Conservation (phyloP, 1,139 yeast genomes). For the Barnettozyma hawaiiensis region DNA sequence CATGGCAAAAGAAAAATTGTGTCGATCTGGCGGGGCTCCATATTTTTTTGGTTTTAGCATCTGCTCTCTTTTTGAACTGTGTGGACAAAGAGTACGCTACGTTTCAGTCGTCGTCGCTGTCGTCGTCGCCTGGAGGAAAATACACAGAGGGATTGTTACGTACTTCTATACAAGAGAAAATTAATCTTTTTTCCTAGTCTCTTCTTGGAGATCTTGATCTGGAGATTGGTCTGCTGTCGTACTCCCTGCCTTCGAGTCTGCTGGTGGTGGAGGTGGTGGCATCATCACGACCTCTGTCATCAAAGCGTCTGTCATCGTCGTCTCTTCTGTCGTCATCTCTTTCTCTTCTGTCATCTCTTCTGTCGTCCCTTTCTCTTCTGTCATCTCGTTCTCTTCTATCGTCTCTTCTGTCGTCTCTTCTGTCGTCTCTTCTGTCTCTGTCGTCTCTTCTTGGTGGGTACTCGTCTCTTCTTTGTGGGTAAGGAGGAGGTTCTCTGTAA, state of each 20-base stretch:
- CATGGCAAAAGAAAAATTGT: too few relatives aligned
- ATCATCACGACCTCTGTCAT: slow-evolving; percentile 7
- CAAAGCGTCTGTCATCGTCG: slow-evolving; percentile 1
- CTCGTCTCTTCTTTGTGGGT: slow-evolving; percentile 13
- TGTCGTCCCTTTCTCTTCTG: slow-evolving; percentile 10
- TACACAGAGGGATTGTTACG: background rate
- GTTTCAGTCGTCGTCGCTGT: too few relatives aligned
- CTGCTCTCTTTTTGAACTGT: too few relatives aligned
- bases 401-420: slow-evolving; percentile 3
- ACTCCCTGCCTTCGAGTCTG: slow-evolving; percentile 7
- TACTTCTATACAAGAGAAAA: background rate
- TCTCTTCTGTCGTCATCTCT: slow-evolving; percentile 4
- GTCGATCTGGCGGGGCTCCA: too few relatives aligned
- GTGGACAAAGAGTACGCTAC: too few relatives aligned
- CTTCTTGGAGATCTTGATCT: slow-evolving; percentile 29
- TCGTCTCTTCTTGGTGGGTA: slow-evolving; percentile 19
- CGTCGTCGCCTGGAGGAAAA: background rate
- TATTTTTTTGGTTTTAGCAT: too few relatives aligned
- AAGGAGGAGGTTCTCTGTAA: slow-evolving; percentile 19
- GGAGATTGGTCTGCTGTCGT: slow-evolving; percentile 19
- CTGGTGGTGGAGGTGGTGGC: too few relatives aligned
- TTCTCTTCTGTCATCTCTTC: slow-evolving; percentile 9
- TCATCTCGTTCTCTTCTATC: slow-evolving; percentile 8
- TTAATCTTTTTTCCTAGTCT: slow-evolving; percentile 13
- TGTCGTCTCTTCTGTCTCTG: slow-evolving; percentile 10